Evolutionary conservation across 345 rosid species (phyloP).

Genomic region (Reutealis trisperma): DNA sequence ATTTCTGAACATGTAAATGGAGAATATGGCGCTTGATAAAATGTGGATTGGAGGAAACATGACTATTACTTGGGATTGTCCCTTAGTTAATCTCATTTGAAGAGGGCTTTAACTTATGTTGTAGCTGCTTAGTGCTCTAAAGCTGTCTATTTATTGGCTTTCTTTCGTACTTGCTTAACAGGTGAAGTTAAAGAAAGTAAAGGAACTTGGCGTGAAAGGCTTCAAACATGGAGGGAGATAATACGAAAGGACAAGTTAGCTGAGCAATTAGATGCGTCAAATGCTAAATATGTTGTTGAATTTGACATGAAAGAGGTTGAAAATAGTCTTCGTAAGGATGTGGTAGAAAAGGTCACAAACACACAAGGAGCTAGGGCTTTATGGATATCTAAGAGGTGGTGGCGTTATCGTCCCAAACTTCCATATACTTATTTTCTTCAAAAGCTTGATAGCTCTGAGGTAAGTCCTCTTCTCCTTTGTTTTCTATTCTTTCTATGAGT

Average conservation of each 20-base stretch:
- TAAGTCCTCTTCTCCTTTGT: slow-evolving; percentile 23
- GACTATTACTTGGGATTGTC: background rate
- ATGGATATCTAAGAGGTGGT: slow-evolving; percentile 99
- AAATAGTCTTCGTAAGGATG: slow-evolving; percentile 86
- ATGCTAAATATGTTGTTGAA: slow-evolving; percentile 81
- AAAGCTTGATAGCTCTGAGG: slow-evolving; percentile 91
- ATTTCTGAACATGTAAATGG: background rate
- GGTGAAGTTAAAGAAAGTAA: slow-evolving; percentile 46
- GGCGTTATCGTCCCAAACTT: slow-evolving; percentile 92
- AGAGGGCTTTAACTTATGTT: background rate
- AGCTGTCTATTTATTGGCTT: background rate
- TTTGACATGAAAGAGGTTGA: slow-evolving; percentile 98
- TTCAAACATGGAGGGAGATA: slow-evolving; percentile 69
- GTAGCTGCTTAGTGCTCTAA: background rate
- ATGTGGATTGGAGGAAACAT: background rate
- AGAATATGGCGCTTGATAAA: background rate
- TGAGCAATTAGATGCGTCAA: slow-evolving; percentile 60
- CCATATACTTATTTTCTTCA: slow-evolving; percentile 92
- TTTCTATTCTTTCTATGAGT: background rate
- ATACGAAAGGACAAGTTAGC: slow-evolving; percentile 63
- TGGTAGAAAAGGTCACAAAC: slow-evolving; percentile 56
- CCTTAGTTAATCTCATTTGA: background rate
- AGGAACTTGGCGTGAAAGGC: slow-evolving; percentile 79
- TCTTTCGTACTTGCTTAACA: slow-evolving; percentile 29
- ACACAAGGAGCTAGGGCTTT: slow-evolving; percentile 73